phyloP scores from a whole-genome alignment of 495 filamentous ascomycete genomes.

The Neurospora sp. region DNA sequence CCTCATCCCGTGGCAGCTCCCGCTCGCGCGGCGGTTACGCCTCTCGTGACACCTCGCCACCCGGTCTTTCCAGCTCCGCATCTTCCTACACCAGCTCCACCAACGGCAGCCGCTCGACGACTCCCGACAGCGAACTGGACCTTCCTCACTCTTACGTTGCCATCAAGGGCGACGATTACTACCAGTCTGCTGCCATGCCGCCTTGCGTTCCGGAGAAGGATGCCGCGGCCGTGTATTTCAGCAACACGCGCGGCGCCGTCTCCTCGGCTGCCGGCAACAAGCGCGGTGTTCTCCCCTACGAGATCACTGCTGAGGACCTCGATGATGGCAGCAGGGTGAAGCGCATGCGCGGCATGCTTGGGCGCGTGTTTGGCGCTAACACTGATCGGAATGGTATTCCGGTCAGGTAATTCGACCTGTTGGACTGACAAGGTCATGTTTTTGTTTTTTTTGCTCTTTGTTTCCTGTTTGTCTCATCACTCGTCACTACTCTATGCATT shows the following conservation, averaged over 20 bases:
- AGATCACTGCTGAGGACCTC: slow-evolving; percentile 35
- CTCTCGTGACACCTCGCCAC: slow-evolving; percentile 26
- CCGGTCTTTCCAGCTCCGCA: slow-evolving; percentile 30
- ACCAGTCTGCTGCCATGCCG: slow-evolving; percentile 25
- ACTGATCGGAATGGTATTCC: slow-evolving; percentile 1
- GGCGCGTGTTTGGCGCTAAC: slow-evolving; percentile 27
- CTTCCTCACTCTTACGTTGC: slow-evolving; percentile 22
- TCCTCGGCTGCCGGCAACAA: slow-evolving; percentile 1
- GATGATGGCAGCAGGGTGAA: slow-evolving; percentile 30
- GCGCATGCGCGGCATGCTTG: slow-evolving; percentile 30
- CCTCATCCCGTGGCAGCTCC: slow-evolving; percentile 28
- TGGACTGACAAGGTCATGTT: background rate
- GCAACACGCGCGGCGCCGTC: slow-evolving; percentile 3
- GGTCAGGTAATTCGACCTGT: background rate
- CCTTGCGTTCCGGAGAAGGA: slow-evolving; percentile 20
- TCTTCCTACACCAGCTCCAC: slow-evolving; percentile 33
- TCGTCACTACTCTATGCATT: background rate
- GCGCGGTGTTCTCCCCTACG: slow-evolving; percentile 31
- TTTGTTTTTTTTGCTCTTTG: background rate
- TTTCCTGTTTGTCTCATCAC: background rate
- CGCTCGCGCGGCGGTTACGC: slow-evolving; percentile 20
- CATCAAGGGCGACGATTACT: slow-evolving; percentile 21
- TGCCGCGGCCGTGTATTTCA: slow-evolving; percentile 7
- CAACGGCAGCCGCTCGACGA: slow-evolving; percentile 35
- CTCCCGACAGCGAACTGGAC: slow-evolving; percentile 28